These are phyloP conservation scores for Corymbia maculata DNA, from an alignment of 345 rosid species.

Conservation along the genomic window DNA sequence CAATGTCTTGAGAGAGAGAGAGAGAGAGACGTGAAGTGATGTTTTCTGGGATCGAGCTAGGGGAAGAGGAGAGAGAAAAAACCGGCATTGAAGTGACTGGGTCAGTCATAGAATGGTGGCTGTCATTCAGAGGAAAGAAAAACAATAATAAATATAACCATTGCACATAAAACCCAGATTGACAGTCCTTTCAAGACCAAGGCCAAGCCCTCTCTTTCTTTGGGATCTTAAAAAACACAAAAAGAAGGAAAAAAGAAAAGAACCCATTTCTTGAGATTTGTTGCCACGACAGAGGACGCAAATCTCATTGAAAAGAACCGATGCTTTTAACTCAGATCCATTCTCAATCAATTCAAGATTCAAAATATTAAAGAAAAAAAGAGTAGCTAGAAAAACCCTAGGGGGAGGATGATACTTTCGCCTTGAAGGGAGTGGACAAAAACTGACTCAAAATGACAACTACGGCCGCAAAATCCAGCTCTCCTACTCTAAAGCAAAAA, in stretches of 20 bases:
- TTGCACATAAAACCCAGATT: conserved; percentile 13
- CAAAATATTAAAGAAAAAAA: background rate
- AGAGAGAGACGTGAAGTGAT: conserved; percentile 1
- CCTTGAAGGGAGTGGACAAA: background rate
- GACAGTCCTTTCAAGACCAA: background rate
- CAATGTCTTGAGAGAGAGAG: background rate
- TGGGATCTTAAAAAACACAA: background rate
- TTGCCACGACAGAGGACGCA: conserved; percentile 22
- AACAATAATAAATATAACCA: background rate
- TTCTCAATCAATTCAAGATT: conserved; percentile 23
- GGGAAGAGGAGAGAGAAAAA: background rate
- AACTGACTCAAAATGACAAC: background rate
- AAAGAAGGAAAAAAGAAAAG: background rate
- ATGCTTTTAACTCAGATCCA: background rate
- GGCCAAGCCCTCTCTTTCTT: background rate
- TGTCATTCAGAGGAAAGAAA: background rate
- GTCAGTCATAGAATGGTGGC: conserved; percentile 18
- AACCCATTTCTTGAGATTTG: background rate
- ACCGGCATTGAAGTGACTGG: conserved; percentile 37
- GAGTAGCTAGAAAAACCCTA: conserved; percentile 3
- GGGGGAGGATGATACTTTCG: background rate
- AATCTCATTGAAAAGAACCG: background rate
- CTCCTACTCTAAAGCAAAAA: background rate
- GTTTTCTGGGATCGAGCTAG: background rate
- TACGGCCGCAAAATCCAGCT: conserved; percentile 28